Percentiles rank a stretch among this genome's conserved stretches.
phyloP scores from a whole-genome alignment of 139 green algal genomes.

The Micractinium conductrix region DNA sequence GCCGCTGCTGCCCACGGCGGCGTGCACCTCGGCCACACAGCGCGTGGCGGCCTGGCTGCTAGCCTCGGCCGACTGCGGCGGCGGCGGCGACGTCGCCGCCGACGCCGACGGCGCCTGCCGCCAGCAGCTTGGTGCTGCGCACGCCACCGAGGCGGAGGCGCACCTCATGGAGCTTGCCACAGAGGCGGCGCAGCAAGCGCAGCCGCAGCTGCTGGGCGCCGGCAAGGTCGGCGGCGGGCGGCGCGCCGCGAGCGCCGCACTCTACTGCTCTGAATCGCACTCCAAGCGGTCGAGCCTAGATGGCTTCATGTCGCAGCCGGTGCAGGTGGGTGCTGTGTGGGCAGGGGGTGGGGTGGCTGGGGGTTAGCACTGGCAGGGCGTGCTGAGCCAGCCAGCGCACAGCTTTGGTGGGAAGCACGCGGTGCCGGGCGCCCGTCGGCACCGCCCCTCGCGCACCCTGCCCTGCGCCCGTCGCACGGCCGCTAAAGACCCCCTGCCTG shows the following conservation, averaged over 20 bases:
- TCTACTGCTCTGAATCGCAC: no score
- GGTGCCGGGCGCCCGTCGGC: no score
- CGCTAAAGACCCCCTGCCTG: background rate
- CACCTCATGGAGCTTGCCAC: background rate
- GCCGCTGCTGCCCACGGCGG: conserved; percentile 10
- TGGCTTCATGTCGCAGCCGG: background rate
- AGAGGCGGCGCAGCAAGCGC: background rate
- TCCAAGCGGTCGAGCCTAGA: background rate
- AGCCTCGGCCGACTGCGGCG: background rate
- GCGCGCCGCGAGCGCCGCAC: background rate
- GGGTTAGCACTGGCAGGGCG: no score
- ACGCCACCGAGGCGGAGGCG: background rate
- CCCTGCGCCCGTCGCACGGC: background rate
- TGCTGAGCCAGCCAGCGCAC: background rate
- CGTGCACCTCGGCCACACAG: background rate
- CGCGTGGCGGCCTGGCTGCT: conserved; percentile 26
- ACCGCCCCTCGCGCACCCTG: background rate
- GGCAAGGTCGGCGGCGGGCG: background rate
- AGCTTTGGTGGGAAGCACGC: no score
- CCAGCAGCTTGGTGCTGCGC: background rate
- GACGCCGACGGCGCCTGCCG: background rate
- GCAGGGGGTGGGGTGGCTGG: background rate
- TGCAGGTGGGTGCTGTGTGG: background rate
- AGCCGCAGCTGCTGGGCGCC: no score
- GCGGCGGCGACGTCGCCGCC: background rate